phyloP scores from a whole-genome alignment of 75 land plant species.

The Picea sitchensis region DNA sequence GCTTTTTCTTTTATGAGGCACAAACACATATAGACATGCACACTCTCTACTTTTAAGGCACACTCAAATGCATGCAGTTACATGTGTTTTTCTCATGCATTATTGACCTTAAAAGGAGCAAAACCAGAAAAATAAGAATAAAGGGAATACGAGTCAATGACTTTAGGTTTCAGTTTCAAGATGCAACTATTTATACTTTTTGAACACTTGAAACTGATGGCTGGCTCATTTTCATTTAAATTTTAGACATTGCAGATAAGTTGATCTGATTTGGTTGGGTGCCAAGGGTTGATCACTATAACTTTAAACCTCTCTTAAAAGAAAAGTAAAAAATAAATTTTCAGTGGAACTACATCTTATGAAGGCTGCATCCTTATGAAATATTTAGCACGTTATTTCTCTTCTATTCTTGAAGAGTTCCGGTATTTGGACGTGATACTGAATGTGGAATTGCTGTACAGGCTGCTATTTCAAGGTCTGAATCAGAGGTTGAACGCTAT shows the following conservation, averaged over 20 bases:
- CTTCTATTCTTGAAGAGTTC: neutral
- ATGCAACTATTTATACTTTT: neutral
- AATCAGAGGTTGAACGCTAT: constrained; percentile 45
- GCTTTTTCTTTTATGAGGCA: neutral
- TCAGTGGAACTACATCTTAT: neutral
- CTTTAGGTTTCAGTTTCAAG: neutral
- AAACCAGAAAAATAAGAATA: neutral
- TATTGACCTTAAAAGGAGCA: neutral
- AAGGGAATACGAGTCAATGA: neutral
- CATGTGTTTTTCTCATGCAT: neutral
- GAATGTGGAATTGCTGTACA: constrained; percentile 7
- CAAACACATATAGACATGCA: neutral
- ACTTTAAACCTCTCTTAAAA: neutral
- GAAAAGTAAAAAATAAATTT: neutral
- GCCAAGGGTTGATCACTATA: neutral
- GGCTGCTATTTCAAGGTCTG: constrained; percentile 11
- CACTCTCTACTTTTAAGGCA: neutral
- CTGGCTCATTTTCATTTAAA: neutral
- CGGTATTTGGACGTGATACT: neutral
- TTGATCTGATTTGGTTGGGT: neutral
- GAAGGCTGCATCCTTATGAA: neutral
- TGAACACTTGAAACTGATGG: neutral
- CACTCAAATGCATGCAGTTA: neutral
- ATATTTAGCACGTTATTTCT: neutral
- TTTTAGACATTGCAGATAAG: neutral